Base-by-base conservation (phyloP, 179 eudicot species). In the Drosera spatulata region DNA sequence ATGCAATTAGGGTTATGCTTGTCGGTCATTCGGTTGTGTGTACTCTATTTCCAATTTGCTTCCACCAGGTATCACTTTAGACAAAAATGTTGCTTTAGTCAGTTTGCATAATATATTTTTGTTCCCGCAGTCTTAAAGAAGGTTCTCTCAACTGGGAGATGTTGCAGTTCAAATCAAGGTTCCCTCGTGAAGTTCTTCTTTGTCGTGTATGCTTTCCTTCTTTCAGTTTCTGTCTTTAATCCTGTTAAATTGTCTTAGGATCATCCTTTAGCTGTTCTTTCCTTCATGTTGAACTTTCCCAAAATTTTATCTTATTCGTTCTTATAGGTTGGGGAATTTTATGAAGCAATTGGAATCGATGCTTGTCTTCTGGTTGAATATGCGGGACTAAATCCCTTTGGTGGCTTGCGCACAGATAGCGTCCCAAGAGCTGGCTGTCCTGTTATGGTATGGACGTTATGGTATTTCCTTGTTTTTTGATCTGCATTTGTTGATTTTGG, bases 341-440 rank as follows among this genome's bases (percentile, higher is more conserved):
- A 94, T 22, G 33, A 22, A 22, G 33, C 33, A 22, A 22, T 22
- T 22, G 33, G 33, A 22, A 22, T 22, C 33, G 97, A 94, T 72
- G 99, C 99, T 22, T 94, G 99, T 75, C 43, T 87, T 72, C 85
- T 94, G 73, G 99, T 94, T 68, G 97, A 94, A 73, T 85, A 90
- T 67, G 99, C 97, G 74, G 99, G 99, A 52, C 70, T 94, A 64
- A 90, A 94, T 78, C 97, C 97, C 48, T 86, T 85, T 83, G 97
- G 99, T 61, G 99, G 99, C 60, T 61, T 90, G 82, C 96, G 97
- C 57, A 67, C 99, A 14, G 99, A 94, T 73, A 85, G 95, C 66
- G 68, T 90, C 65, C 99, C 99, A 12, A 86, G 80, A 81, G 99
- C 97, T 72, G 99, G 99, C 37, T 94, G 96, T 61, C 99, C 99